A percentile compares a stretch with the other conserved stretches of the same genome.
Conservation (phyloP, 768 basidiomycete species). For the Tulasnella sp. region DNA sequence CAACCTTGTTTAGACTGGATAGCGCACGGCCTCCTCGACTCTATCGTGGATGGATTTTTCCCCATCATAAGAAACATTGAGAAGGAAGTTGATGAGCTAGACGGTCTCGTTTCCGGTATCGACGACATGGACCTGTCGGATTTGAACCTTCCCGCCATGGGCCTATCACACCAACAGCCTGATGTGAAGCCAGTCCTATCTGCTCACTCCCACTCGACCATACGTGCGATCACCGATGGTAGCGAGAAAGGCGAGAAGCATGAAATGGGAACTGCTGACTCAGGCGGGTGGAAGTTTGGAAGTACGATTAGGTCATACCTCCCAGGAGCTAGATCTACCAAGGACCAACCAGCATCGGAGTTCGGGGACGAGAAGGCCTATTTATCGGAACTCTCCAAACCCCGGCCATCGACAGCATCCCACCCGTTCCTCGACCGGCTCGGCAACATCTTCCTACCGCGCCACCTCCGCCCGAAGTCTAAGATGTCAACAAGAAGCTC, state of each 20-base stretch:
- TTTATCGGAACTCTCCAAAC: background rate
- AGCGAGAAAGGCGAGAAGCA: background rate
- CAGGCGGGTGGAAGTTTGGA: background rate
- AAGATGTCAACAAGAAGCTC: background rate
- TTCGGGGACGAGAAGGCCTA: background rate
- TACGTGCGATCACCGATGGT: background rate
- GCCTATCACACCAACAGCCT: background rate
- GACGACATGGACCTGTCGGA: constrained; percentile 4
- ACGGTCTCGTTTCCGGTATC: constrained; percentile 50
- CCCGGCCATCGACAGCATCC: background rate
- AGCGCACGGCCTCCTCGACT: constrained; percentile 86
- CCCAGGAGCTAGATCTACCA: background rate
- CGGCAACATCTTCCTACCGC: background rate
- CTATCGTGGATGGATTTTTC: constrained; percentile 91
- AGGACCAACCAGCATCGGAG: background rate
- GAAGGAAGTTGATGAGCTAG: constrained; percentile 71
- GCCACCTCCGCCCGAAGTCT: background rate
- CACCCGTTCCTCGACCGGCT: background rate
- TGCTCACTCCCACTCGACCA: background rate
- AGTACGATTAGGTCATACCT: background rate
- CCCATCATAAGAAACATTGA: constrained; percentile 78
- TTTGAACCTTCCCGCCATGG: background rate
- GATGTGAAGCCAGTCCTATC: background rate
- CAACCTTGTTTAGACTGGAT: constrained; percentile 78
- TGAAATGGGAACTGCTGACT: background rate